These are phyloP conservation scores for Fonsecaea multimorphosa DNA, from an alignment of 2,329 filamentous ascomycete genomes.

Conservation along the genomic window DNA sequence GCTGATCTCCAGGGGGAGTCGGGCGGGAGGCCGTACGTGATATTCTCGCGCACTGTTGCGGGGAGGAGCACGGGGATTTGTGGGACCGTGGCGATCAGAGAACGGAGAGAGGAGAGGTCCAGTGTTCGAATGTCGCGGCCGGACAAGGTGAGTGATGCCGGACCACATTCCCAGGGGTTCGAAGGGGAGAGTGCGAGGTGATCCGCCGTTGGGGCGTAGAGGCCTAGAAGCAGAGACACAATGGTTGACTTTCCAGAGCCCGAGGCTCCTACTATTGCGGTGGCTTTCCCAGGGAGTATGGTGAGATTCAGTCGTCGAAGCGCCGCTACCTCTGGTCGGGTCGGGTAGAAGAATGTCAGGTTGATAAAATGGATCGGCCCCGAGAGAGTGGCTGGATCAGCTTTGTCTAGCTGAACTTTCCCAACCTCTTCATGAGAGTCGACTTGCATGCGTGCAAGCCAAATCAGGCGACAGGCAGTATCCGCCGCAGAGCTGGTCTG, in stretches of 20 bases:
- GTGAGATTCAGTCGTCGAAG: slow-evolving; percentile 70
- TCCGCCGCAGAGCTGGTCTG: slow-evolving; percentile 77
- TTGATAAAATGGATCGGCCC: slow-evolving; percentile 65
- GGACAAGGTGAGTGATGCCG: slow-evolving; percentile 61
- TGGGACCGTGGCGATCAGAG: slow-evolving; percentile 64
- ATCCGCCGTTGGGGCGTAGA: slow-evolving; percentile 62
- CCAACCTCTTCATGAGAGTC: slow-evolving; percentile 66
- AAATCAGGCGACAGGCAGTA: slow-evolving; percentile 74
- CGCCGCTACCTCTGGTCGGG: slow-evolving; percentile 58
- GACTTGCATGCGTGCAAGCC: slow-evolving; percentile 61
- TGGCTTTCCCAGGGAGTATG: slow-evolving; percentile 68
- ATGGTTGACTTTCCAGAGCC: slow-evolving; percentile 93
- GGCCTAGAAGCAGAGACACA: slow-evolving; percentile 72
- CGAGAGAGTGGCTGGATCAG: slow-evolving; percentile 40
- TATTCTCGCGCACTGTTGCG: slow-evolving; percentile 57
- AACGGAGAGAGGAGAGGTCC: slow-evolving; percentile 66
- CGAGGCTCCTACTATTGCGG: slow-evolving; percentile 80
- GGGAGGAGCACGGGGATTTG: slow-evolving; percentile 69
- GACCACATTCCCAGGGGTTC: slow-evolving; percentile 16
- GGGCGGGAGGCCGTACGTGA: slow-evolving; percentile 74
- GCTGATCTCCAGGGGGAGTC: slow-evolving; percentile 57
- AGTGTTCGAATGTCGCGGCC: slow-evolving; percentile 63
- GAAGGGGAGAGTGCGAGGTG: slow-evolving; percentile 11
- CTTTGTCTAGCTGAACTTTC: slow-evolving; percentile 45
- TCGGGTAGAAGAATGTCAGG: slow-evolving; percentile 75